Evolutionary conservation across 768 basidiomycete species (phyloP).

Genomic region (Butyriboletus loyo): DNA sequence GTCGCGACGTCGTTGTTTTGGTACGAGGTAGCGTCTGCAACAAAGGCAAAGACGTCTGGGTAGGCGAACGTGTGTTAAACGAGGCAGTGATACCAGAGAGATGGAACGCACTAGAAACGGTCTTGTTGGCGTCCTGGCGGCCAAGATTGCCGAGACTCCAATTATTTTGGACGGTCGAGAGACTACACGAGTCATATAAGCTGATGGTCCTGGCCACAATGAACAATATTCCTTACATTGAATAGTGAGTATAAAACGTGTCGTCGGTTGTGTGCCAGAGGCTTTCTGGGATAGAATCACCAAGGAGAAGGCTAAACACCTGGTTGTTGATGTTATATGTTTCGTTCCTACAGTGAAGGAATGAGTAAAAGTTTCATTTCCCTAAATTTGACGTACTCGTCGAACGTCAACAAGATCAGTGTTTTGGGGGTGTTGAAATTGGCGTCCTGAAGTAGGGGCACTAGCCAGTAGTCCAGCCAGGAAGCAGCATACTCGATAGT

Average conservation of each 20-base stretch:
- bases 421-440: slow-evolving; percentile 55
- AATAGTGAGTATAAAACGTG: slow-evolving; percentile 63
- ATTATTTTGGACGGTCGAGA: slow-evolving; percentile 57
- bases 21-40: slow-evolving; percentile 47
- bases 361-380: neutral
- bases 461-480: slow-evolving; percentile 51
- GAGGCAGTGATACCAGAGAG: too few relatives aligned
- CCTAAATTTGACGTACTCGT: slow-evolving; percentile 44
- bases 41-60: slow-evolving; percentile 52
- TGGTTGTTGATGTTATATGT: slow-evolving; percentile 42
- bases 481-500: slow-evolving; percentile 42
- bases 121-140: slow-evolving; percentile 53
- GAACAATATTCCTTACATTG: slow-evolving; percentile 25
- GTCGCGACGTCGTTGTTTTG: slow-evolving; percentile 33
- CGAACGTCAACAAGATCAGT: slow-evolving; percentile 60
- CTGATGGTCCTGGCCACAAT: neutral
- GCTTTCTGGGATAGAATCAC: slow-evolving; percentile 41
- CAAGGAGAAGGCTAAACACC: slow-evolving; percentile 44
- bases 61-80: neutral
- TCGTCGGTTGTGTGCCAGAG: slow-evolving; percentile 45
- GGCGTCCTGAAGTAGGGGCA: slow-evolving; percentile 46
- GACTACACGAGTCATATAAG: slow-evolving; percentile 16
- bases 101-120: slow-evolving; percentile 14
- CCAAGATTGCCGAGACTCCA: slow-evolving; percentile 62
- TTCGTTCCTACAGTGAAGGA: slow-evolving; percentile 18